Percentiles rank a stretch among this genome's conserved stretches.
These are phyloP conservation scores for Hypericum perforatum DNA, from an alignment of 345 rosid genomes.

Conservation along the genomic window DNA sequence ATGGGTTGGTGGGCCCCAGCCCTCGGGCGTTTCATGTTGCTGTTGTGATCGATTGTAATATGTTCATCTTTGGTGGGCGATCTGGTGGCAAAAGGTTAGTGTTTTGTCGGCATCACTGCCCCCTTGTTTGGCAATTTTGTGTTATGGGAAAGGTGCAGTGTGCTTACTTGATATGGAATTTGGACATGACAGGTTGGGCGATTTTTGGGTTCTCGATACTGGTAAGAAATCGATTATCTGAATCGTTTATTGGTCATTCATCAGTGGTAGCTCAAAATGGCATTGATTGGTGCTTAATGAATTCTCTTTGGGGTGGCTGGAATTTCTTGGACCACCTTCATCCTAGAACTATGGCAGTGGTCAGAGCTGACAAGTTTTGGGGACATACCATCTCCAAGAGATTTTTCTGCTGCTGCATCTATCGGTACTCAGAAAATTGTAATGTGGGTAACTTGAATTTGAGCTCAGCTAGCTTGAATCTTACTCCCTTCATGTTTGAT, in stretches of 20 bases:
- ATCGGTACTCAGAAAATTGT: constrained; percentile 81
- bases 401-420: constrained; percentile 83
- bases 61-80: constrained; percentile 98
- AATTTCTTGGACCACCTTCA: constrained; percentile 1
- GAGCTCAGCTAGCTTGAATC: constrained; percentile 7
- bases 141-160: constrained; percentile 1
- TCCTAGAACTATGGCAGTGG: constrained; percentile 98
- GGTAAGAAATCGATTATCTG: constrained; percentile 30
- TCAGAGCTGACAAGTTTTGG: constrained; percentile 89
- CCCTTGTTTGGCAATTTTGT: background rate
- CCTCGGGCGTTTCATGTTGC: constrained; percentile 95
- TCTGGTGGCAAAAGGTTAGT: constrained; percentile 60
- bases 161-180: constrained; percentile 4
- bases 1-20: constrained; percentile 76
- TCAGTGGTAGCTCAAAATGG: background rate
- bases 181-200: constrained; percentile 62
- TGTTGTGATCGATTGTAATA: constrained; percentile 79
- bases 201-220: constrained; percentile 96
- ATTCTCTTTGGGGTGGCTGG: constrained; percentile 2
- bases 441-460: constrained; percentile 37
- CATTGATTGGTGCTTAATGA: background rate
- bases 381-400: constrained; percentile 86
- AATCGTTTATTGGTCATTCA: background rate
- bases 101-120: background rate
- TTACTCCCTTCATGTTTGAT: background rate